Evolutionary conservation across 2,329 filamentous ascomycete genomes (phyloP), one percentile per base, ranked within the genome.

Genomic region (Diaporthe helianthi): DNA sequence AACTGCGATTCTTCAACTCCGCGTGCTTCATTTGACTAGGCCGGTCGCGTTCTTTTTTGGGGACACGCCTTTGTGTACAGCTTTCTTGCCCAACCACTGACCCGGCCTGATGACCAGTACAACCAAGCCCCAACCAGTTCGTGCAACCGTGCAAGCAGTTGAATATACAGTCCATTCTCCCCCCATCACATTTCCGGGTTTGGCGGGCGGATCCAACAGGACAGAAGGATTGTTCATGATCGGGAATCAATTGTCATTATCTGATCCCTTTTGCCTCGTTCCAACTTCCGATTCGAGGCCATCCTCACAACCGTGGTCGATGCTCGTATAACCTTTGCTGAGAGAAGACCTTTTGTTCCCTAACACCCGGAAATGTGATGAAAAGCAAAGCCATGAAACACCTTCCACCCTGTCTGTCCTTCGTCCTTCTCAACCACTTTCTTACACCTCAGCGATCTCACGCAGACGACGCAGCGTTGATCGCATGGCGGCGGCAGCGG

Each of bases 381-480:
- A 70, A 70, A 72, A 72, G 70, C 69, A 72, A 71, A 67, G 68
- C 68, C 70, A 67, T 73, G 63, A 63, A 71, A 71, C 70, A 71
- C 70, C 70, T 61, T 68, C 70, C 67, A 69, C 61, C 67, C 69
- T 64, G 55, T 69, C 69, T 64, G 55, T 69, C 65, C 44, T 38
- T 31, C 54, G 52, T 61, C 72, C 65, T 64, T 38, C 73, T 36
- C 73, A 72, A 74, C 75, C 79, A 61, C 38, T 24, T 78, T 78
- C 82, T 87, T 93, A 95, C 85, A 97, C 93, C 90, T 97, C 94
- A 82, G 93, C 93, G 86, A 97, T 97, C 87, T 98, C 94, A 83
- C 94, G 92, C 87, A 98, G 89, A 90, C 94, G 92, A 87, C 94
- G 93, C 85, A 98, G 94, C 79, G 94, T 98, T 78, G 94, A 98